Conservation (phyloP, 2,329 filamentous ascomycete species). For the Alternaria gansuensis region DNA sequence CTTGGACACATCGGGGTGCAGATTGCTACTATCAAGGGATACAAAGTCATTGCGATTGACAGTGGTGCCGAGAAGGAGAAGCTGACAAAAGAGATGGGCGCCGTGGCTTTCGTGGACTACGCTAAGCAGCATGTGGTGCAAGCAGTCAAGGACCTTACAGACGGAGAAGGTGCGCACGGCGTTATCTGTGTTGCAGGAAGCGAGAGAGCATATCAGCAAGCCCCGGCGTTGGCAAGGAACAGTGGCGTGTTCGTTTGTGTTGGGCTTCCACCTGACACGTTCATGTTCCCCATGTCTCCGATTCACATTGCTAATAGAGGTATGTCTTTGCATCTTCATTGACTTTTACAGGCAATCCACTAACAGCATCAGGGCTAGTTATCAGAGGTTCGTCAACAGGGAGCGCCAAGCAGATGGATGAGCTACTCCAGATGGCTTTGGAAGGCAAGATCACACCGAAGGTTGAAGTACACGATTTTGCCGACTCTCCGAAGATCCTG, state of each 20-base stretch:
- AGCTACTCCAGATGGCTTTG: constrained; percentile 56
- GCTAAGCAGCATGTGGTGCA: constrained; percentile 58
- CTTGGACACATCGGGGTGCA: constrained; percentile 81
- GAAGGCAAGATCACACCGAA: constrained; percentile 54
- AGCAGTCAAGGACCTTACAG: constrained; percentile 53
- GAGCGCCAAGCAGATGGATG: constrained; percentile 57
- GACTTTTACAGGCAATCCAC: neutral
- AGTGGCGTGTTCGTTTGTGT: constrained; percentile 60
- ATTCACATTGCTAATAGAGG: constrained; percentile 59
- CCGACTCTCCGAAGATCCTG: constrained; percentile 49
- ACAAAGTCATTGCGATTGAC: constrained; percentile 83
- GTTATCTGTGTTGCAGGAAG: constrained; percentile 59
- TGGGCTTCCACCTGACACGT: constrained; percentile 56
- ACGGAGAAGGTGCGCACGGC: constrained; percentile 57
- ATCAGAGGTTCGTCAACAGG: constrained; percentile 60
- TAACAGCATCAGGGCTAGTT: constrained; percentile 46
- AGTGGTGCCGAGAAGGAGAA: constrained; percentile 79
- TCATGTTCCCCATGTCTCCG: constrained; percentile 57
- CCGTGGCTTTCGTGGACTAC: constrained; percentile 81
- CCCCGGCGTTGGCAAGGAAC: constrained; percentile 55
- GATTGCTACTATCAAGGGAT: constrained; percentile 84
- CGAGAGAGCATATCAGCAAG: constrained; percentile 57
- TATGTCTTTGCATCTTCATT: constrained; percentile 19
- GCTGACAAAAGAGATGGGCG: constrained; percentile 74
- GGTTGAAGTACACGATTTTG: constrained; percentile 50